Evolutionary conservation across 179 eudicot species (phyloP), one percentile per base, ranked within the genome.

Genomic region (Amaranthus tricolor): DNA sequence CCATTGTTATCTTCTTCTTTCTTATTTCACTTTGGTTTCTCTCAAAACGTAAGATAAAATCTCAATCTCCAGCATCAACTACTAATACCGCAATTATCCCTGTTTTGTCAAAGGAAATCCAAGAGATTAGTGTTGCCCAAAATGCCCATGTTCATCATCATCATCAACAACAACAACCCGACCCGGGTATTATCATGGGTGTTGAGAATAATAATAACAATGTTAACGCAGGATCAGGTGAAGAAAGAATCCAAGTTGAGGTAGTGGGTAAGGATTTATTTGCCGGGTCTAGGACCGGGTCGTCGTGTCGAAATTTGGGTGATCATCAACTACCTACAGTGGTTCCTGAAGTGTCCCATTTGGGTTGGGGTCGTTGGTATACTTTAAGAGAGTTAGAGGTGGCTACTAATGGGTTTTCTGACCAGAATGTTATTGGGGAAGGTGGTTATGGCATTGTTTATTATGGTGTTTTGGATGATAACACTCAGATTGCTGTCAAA

Each of bases 321-420:
- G 76, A 69, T 69, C 72, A 71, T 43, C 76, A 63, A 19, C 66
- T 45, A 20, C 61, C 74, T 20, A 51, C 73, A 21, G 82, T 59
- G 60, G 88, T 74, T 50, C 89, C 95, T 40, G 90, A 90, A 44
- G 95, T 90, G 8, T 88, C 92, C 6, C 92, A 88, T 77, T 77
- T 90, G 88, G 95, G 95, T 11, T 90, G 95, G 95, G 95, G 95
- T 8, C 88, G 86, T 71, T 90, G 95, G 95, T 90, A 84, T 59
- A 90, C 92, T 24, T 78, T 90, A 7, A 84, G 95, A 57, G 95
- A 90, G 81, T 90, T 90, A 44, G 90, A 90, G 76, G 84, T 24
- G 31, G 81, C 89, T 9, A 90, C 95, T 19, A 83, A 90, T 77
- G 71, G 79, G 1, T 88, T 90, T 73, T 81, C 86, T 44, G 88